A percentile compares a stretch with the other conserved stretches of the same genome.
phyloP scores from a whole-genome alignment of 192 early-diverging fungal genomes.

The Entomortierella chlamydospora region DNA sequence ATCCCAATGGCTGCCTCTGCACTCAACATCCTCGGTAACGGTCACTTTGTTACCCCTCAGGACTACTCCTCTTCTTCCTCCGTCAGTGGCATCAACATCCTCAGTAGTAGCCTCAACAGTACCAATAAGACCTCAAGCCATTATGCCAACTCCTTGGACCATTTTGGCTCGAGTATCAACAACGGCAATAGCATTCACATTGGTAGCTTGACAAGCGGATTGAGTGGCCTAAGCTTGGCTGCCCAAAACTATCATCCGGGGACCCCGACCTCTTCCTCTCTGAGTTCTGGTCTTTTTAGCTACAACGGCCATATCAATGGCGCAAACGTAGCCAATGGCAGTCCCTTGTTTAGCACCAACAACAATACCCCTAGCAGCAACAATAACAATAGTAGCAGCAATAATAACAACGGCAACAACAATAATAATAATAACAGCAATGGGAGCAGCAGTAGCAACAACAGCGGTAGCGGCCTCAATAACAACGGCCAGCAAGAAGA shows the following conservation, averaged over 20 bases:
- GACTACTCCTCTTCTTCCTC: slow-evolving; percentile 28
- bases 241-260: slow-evolving; percentile 16
- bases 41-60: slow-evolving; percentile 12
- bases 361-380: slow-evolving; percentile 3
- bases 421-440: slow-evolving; percentile 1
- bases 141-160: slow-evolving; percentile 27
- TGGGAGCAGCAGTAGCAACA: neutral
- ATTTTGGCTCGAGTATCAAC: slow-evolving; percentile 36
- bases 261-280: slow-evolving; percentile 21
- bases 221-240: slow-evolving; percentile 37
- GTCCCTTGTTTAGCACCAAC: neutral
- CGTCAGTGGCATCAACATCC: slow-evolving; percentile 38
- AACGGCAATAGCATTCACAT: slow-evolving; percentile 48
- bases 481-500: slow-evolving; percentile 70
- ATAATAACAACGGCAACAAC: slow-evolving; percentile 6
- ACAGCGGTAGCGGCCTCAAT: neutral
- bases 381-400: slow-evolving; percentile 7
- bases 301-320: slow-evolving; percentile 10
- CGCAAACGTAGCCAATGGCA: neutral
- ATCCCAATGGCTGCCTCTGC: slow-evolving; percentile 37
- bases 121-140: neutral
- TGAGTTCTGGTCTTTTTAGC: slow-evolving; percentile 41
- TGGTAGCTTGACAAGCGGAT: slow-evolving; percentile 39
- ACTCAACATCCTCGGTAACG: slow-evolving; percentile 9
- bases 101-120: neutral